Conservation (phyloP, 2,329 filamentous ascomycete species). For the Tympanopsis confertula region DNA sequence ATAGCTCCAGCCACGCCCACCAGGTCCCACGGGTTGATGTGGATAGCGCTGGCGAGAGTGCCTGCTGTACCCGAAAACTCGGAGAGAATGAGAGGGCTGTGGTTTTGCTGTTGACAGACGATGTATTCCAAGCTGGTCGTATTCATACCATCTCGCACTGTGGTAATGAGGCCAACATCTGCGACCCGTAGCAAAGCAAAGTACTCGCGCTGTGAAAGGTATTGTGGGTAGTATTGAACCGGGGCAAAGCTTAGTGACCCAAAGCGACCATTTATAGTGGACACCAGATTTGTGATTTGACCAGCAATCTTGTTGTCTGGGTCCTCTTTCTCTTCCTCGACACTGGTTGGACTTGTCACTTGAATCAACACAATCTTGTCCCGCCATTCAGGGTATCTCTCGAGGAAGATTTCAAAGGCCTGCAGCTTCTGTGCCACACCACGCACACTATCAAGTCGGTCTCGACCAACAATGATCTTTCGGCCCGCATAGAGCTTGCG, state of each 20-base stretch:
- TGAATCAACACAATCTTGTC: slow-evolving; percentile 89
- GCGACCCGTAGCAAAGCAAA: slow-evolving; percentile 84
- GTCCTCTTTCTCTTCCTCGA: slow-evolving; percentile 69
- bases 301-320: slow-evolving; percentile 71
- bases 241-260: slow-evolving; percentile 82
- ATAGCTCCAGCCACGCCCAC: slow-evolving; percentile 75
- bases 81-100: slow-evolving; percentile 83
- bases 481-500: slow-evolving; percentile 73
- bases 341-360: slow-evolving; percentile 76
- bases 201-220: slow-evolving; percentile 80
- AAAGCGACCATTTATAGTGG: slow-evolving; percentile 81
- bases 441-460: slow-evolving; percentile 83
- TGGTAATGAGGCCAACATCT: slow-evolving; percentile 88
- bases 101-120: slow-evolving; percentile 75
- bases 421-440: slow-evolving; percentile 93
- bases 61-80: slow-evolving; percentile 93
- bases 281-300: slow-evolving; percentile 81
- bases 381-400: slow-evolving; percentile 81
- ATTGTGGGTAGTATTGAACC: slow-evolving; percentile 90
- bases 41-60: slow-evolving; percentile 73
- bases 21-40: slow-evolving; percentile 94
- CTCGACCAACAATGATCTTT: slow-evolving; percentile 88
- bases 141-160: slow-evolving; percentile 94
- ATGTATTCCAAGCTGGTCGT: slow-evolving; percentile 93
- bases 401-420: slow-evolving; percentile 85